Evolutionary conservation across 257 asterid species (phyloP), one percentile per base, ranked within the genome.

Genomic region (Ophiorrhiza pumila): DNA sequence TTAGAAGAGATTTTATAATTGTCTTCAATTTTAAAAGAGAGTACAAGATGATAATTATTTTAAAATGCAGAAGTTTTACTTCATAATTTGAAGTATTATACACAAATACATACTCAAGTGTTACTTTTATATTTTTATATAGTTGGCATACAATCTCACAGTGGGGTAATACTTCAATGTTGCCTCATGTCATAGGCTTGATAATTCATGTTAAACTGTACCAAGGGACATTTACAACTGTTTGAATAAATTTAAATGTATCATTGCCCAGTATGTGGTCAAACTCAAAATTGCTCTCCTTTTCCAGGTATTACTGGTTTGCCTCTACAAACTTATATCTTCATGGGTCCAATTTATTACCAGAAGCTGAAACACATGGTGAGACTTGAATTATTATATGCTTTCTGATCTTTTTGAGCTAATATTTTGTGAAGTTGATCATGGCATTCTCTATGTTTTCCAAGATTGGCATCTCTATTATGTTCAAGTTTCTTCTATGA

Each of bases 281-380:
- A 10, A 77, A 39, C 20, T 75, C 35, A 39, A 23, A 71, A 55
- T 32, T 8, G 2, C 42, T 61, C 31, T 32, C 72, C 65, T 74
- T 71, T 71, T 80, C 41, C 86, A 88, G 99, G 99, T 71, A 90
- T 91, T 77, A 90, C 95, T 50, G 99, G 99, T 32, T 88, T 85
- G 85, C 98, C 99, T 50, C 80, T 94, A 63, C 96, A 94, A 81
- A 96, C 97, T 63, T 94, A 94, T 74, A 90, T 94, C 60, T 94
- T 91, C 83, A 94, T 94, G 99, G 99, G 99, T 15, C 99, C 99
- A 72, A 94, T 94, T 80, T 94, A 94, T 80, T 94, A 94, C 89
- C 99, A 94, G 77, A 94, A 91, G 86, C 86, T 94, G 81, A 94
- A 94, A 83, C 99, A 94, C 87, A 91, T 94, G 99, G 98, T 90